Evolutionary conservation across 768 basidiomycete species (phyloP), one percentile per base, ranked within the genome.

Genomic region (Cystofilobasidium ferigula): DNA sequence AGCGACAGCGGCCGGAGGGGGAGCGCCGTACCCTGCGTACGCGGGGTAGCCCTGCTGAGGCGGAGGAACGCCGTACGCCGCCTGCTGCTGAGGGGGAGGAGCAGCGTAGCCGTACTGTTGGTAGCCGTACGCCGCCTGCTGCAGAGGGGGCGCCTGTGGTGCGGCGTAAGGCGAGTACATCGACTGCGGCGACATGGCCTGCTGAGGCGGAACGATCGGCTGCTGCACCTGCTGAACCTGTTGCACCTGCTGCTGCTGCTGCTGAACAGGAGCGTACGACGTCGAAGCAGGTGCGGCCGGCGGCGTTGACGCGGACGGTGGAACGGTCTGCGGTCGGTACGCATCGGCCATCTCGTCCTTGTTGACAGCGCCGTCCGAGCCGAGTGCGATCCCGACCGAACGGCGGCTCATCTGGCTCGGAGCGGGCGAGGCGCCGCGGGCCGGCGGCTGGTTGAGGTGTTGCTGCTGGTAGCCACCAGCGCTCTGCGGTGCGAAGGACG

Each of bases 331-430:
- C 71, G 61, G n/a, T 14, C 69, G 67, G 70, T 78, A 79, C 22
- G 71, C 68, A 68, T 82, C 82, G 18, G 86, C 86, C 83, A 91
- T 84, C 45, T 82, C 81, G 75, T 94, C 92, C 68, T 86, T 83
- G 40, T 86, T 78, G 7, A 94, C 92, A 18, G 85, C 81, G 10
- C 91, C 92, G 65, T 79, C 82, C 0, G 86, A 84, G 69, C 89
- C 90, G 3, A 94, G 78, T 2, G 84, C 81, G 67, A 94, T 93
- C 3, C 92, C 90, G 4, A 89, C 80, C n/a, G 73, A 74, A 48
- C 89, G 35, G 10, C 86, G 86, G 64, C 86, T 88, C 18, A 85
- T 79, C n/a, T 85, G 80, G 3, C 40, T 35, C 5, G 63, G 63
- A 18, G 63, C 63, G 4, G 63, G 63, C 34, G 63, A 64, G 0